Conservation (phyloP, 2,329 filamentous ascomycete genomes). For the Cephalotrichum gorgonifer region DNA sequence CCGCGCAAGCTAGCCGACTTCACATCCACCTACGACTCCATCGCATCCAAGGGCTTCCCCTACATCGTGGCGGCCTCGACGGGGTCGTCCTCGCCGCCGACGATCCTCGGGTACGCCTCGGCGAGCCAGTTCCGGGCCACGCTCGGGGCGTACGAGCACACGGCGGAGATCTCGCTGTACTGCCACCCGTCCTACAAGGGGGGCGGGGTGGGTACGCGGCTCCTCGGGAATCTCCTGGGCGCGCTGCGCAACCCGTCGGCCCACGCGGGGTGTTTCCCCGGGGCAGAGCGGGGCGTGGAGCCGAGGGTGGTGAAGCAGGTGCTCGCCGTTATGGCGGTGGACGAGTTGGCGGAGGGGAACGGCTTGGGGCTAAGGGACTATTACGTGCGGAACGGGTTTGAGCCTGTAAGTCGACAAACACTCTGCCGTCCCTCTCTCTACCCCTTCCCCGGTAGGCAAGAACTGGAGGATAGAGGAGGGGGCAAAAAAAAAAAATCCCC, state of each 20-base stretch:
- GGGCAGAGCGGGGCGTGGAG: too few relatives aligned
- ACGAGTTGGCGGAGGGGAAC: not conserved
- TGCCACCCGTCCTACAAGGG: not conserved
- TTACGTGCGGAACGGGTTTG: not conserved
- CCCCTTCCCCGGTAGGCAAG: too few relatives aligned
- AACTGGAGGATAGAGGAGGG: too few relatives aligned
- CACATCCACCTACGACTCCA: not conserved
- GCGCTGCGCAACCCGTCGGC: not conserved
- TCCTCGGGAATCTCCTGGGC: not conserved
- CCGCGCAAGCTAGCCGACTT: not conserved
- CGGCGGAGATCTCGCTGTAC: not conserved
- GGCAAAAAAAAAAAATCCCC: too few relatives aligned
- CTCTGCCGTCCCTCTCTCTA: too few relatives aligned
- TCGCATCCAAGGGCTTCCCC: not conserved
- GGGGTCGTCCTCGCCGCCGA: too few relatives aligned
- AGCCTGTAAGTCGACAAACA: not conserved
- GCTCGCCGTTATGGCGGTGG: not conserved
- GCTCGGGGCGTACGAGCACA: not conserved
- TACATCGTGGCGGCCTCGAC: not conserved
- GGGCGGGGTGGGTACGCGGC: not conserved
- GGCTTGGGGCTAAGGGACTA: not conserved
- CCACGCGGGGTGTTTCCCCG: not conserved
- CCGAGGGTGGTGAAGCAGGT: not conserved
- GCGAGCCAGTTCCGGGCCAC: not conserved
- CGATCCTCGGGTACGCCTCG: not conserved